Base-by-base conservation (phyloP, 768 basidiomycete species). In the Suillus americanus region DNA sequence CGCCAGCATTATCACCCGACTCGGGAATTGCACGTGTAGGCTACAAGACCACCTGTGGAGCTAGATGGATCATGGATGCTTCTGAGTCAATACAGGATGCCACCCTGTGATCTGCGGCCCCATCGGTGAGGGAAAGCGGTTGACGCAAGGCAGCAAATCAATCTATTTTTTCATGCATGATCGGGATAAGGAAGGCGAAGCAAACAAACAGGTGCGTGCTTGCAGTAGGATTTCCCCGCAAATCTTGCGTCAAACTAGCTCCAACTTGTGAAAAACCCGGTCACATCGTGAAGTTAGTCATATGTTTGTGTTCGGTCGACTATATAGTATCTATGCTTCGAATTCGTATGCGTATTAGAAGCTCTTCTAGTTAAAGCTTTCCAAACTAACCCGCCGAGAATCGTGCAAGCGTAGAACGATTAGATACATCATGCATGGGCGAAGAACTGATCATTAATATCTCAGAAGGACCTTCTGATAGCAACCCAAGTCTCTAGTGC, bases 131-230 rank as follows among this genome's bases (percentile, higher is more conserved):
- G 55, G n/a, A 56, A 55, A 37, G 57, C 25, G 25, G 57, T 28
- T 23, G 14, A 38, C 53, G 28, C 53, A 54, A 54, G 30, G 18
- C 12, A 59, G 37, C 57, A 41, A 59, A 25, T 59, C 40, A 20
- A 54, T 54, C 33, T 57, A 40, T 59, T 59, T 59, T 54, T 54
- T 54, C 53, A 54, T n/a, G 25, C 37, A 28, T 25, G 38, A 40
- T 57, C 56, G 16, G 28, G 38, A 20, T 14, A 20, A 41, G 18
- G 57, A 59, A 59, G 25, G 12, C 57, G 28, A 59, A 59, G 57
- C 25, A 10, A 18, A 40, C 38, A 30, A 54, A 20, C 30, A 13
- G 53, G 3, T 54, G 5, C 16, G 3, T 54, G 1, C 20, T 35
- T n/a, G 33, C 33, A 54, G 53, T 20, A 12, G 30, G 33, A 59